Evolutionary conservation across 306 rosid genomes (phyloP).

Genomic region (Vigna mungo): DNA sequence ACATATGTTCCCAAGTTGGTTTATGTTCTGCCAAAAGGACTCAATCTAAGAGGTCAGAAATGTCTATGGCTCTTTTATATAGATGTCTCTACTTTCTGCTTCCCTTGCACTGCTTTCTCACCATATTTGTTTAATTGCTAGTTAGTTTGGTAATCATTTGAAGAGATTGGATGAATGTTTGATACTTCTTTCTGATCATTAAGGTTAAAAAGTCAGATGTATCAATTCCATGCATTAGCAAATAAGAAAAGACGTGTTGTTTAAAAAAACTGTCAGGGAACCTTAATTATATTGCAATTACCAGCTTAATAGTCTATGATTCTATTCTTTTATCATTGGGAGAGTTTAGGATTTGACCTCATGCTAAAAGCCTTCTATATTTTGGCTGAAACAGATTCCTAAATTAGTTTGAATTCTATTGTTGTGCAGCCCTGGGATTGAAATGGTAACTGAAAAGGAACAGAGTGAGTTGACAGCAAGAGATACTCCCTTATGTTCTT

Average conservation of each 20-base stretch:
- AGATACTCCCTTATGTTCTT: conserved; percentile 62
- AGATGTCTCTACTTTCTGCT: conserved; percentile 6
- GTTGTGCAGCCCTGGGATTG: conserved; percentile 60
- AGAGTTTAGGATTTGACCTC: conserved; percentile 28
- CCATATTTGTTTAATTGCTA: conserved; percentile 12
- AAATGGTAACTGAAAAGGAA: conserved; percentile 67
- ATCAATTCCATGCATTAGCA: conserved; percentile 14
- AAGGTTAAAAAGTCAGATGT: not conserved
- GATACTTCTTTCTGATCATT: not conserved
- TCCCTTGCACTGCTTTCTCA: not conserved
- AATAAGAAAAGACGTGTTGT: not conserved
- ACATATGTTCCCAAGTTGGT: conserved; percentile 67
- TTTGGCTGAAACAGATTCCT: conserved; percentile 21
- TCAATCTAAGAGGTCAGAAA: conserved; percentile 57
- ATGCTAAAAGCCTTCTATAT: conserved; percentile 6
- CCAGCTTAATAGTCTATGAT: not conserved
- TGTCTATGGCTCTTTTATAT: conserved; percentile 5
- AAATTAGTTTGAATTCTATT: conserved; percentile 27
- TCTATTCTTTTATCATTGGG: conserved; percentile 3
- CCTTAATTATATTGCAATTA: conserved; percentile 11
- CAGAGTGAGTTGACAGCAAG: conserved; percentile 45
- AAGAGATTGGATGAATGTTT: conserved; percentile 8
- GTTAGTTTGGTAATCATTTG: conserved; percentile 18
- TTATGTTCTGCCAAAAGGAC: conserved; percentile 54
- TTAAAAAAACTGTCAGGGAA: not conserved